A percentile compares a stretch with the other conserved stretches of the same genome.
phyloP scores from a whole-genome alignment of 148 eudicot species.

The Arbutus unedo region DNA sequence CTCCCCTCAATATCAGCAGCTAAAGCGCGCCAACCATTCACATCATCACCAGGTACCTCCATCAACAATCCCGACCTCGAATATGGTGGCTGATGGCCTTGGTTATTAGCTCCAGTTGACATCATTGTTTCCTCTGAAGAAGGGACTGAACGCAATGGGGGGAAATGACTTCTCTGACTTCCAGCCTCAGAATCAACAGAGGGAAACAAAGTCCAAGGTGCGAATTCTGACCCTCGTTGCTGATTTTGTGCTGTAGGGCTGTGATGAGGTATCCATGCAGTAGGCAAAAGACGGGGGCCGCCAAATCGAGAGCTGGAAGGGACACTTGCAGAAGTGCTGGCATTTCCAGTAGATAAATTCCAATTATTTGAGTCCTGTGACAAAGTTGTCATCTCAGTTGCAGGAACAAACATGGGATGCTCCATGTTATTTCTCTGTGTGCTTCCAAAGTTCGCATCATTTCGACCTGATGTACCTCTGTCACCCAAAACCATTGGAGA shows the following conservation, averaged over 20 bases:
- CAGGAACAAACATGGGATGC: slow-evolving; percentile 50
- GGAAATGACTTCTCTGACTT: slow-evolving; percentile 41
- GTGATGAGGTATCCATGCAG: slow-evolving; percentile 58
- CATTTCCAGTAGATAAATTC: slow-evolving; percentile 45
- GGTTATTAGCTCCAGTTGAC: slow-evolving; percentile 25
- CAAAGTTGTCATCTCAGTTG: slow-evolving; percentile 48
- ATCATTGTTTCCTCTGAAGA: slow-evolving; percentile 42
- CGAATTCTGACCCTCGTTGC: slow-evolving; percentile 49
- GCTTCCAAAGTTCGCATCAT: slow-evolving; percentile 47
- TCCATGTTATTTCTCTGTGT: slow-evolving; percentile 45
- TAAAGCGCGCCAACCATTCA: slow-evolving; percentile 41
- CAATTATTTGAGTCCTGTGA: slow-evolving; percentile 52
- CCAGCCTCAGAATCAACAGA: slow-evolving; percentile 49
- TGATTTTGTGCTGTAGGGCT: slow-evolving; percentile 42
- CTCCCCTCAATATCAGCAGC: slow-evolving; percentile 45
- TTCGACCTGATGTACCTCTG: slow-evolving; percentile 37
- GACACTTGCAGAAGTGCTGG: slow-evolving; percentile 32
- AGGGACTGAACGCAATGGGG: slow-evolving; percentile 30
- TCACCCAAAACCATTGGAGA: slow-evolving; percentile 30
- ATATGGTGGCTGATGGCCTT: slow-evolving; percentile 20
- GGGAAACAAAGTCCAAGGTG: slow-evolving; percentile 63
- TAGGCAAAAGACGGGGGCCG: slow-evolving; percentile 34
- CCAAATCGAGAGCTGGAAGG: slow-evolving; percentile 51
- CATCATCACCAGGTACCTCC: slow-evolving; percentile 39
- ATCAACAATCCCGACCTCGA: slow-evolving; percentile 26